These are phyloP conservation scores for Croton setiger DNA, from an alignment of 441 rosid genomes.

Conservation along the genomic window DNA sequence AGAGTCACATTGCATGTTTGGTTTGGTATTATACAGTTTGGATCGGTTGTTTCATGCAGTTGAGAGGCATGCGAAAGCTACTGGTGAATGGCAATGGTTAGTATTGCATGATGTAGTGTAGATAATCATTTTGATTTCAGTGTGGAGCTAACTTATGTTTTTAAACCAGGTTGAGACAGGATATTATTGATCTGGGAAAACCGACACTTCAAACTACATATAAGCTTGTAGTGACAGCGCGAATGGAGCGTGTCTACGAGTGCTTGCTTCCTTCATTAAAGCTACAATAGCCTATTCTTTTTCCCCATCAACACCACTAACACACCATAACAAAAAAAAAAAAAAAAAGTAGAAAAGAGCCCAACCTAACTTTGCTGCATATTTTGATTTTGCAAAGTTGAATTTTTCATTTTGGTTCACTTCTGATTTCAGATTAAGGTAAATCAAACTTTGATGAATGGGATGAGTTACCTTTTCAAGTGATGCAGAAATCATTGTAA, in stretches of 20 bases:
- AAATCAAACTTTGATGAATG: neutral
- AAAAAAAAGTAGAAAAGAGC: neutral
- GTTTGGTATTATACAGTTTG: slow-evolving; percentile 75
- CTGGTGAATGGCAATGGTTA: slow-evolving; percentile 89
- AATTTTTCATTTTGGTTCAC: neutral
- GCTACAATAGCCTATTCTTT: slow-evolving; percentile 30
- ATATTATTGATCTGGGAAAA: slow-evolving; percentile 69
- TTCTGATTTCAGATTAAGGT: neutral
- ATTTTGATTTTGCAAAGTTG: slow-evolving; percentile 16
- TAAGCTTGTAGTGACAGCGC: slow-evolving; percentile 65
- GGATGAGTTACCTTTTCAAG: neutral
- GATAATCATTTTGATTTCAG: neutral
- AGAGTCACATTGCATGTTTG: slow-evolving; percentile 74
- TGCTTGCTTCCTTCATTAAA: slow-evolving; percentile 71
- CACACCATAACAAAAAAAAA: neutral
- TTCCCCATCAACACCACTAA: neutral
- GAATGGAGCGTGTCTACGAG: slow-evolving; percentile 65
- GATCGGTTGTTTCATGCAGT: slow-evolving; percentile 69
- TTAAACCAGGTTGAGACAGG: slow-evolving; percentile 71
- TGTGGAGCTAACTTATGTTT: slow-evolving; percentile 23
- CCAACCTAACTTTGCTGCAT: neutral
- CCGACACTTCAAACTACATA: slow-evolving; percentile 57
- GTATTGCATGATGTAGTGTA: slow-evolving; percentile 19
- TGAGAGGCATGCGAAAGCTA: slow-evolving; percentile 68
- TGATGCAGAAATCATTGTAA: too few relatives aligned